A percentile compares a stretch with the other conserved stretches of the same genome.
Evolutionary conservation across 768 basidiomycete genomes (phyloP).

Genomic region (Fomitopsis pulvina): DNA sequence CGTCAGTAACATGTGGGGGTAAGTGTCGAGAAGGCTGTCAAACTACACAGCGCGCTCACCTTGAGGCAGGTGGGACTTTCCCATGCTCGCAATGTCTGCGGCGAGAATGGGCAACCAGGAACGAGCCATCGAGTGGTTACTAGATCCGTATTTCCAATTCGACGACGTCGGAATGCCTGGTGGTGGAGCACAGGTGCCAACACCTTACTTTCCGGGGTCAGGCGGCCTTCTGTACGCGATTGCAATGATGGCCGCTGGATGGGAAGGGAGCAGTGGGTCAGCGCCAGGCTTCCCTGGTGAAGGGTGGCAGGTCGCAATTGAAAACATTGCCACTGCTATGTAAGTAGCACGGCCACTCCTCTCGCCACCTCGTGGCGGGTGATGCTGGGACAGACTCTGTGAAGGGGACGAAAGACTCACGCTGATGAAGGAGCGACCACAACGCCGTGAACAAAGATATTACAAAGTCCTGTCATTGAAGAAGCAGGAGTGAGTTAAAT

Average conservation of each 20-base stretch:
- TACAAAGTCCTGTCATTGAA: too few species aligned
- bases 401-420: too few species aligned
- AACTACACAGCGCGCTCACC: neutral
- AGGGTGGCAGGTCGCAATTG: slow-evolving; percentile 33
- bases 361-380: too few species aligned
- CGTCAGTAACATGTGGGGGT: slow-evolving; percentile 48
- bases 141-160: slow-evolving; percentile 48
- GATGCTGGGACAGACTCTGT: too few species aligned
- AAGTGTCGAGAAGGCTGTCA: slow-evolving; percentile 11
- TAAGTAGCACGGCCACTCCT: too few species aligned
- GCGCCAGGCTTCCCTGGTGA: slow-evolving; percentile 35
- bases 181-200: slow-evolving; percentile 47
- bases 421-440: too few species aligned
- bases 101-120: slow-evolving; percentile 44
- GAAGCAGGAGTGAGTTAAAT: too few species aligned
- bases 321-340: slow-evolving; percentile 31
- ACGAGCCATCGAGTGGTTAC: slow-evolving; percentile 47
- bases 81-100: slow-evolving; percentile 57
- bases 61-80: slow-evolving; percentile 50
- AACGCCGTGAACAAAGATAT: too few species aligned
- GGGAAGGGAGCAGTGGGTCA: slow-evolving; percentile 38
- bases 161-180: slow-evolving; percentile 58
- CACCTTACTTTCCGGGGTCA: slow-evolving; percentile 55
- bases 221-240: slow-evolving; percentile 44
- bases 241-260: slow-evolving; percentile 54